Evolutionary conservation across 2,329 filamentous ascomycete species (phyloP).

Genomic region (Allantophomopsis cytisporea): DNA sequence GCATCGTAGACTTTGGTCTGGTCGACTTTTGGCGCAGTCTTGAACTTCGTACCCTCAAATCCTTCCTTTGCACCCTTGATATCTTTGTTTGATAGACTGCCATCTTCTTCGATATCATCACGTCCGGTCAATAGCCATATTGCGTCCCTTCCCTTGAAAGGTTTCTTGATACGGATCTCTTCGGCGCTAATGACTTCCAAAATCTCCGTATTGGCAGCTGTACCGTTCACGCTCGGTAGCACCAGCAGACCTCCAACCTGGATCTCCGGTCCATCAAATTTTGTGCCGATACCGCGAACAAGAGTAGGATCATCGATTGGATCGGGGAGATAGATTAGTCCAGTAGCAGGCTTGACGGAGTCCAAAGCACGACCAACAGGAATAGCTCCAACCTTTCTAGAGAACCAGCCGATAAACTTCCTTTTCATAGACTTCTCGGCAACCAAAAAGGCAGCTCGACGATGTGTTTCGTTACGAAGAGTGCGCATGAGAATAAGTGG

Average conservation of each 20-base stretch:
- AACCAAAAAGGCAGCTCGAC: conserved; percentile 83
- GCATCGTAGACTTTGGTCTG: conserved; percentile 89
- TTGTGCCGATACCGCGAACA: conserved; percentile 65
- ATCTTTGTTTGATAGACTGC: conserved; percentile 42
- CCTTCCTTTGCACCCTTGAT: conserved; percentile 40
- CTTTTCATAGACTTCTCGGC: conserved; percentile 92
- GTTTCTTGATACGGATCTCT: conserved; percentile 75
- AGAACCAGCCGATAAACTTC: conserved; percentile 76
- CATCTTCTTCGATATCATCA: conserved; percentile 55
- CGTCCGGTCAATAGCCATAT: conserved; percentile 72
- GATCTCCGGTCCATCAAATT: conserved; percentile 61
- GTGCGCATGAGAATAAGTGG: conserved; percentile 87
- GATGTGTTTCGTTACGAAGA: conserved; percentile 71
- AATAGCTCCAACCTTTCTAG: conserved; percentile 74
- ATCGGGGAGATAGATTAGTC: conserved; percentile 79
- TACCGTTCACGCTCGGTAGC: conserved; percentile 69
- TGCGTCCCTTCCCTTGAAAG: conserved; percentile 66
- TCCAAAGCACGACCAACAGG: conserved; percentile 92
- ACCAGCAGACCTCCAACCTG: conserved; percentile 76
- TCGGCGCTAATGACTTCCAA: conserved; percentile 66
- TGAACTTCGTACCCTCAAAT: conserved; percentile 71
- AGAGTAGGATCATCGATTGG: conserved; percentile 74
- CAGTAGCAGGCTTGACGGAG: conserved; percentile 63
- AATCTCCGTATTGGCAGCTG: conserved; percentile 70
- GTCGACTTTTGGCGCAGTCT: conserved; percentile 84